Conservation (phyloP, 306 rosid species). For the Cicer arietinum region DNA sequence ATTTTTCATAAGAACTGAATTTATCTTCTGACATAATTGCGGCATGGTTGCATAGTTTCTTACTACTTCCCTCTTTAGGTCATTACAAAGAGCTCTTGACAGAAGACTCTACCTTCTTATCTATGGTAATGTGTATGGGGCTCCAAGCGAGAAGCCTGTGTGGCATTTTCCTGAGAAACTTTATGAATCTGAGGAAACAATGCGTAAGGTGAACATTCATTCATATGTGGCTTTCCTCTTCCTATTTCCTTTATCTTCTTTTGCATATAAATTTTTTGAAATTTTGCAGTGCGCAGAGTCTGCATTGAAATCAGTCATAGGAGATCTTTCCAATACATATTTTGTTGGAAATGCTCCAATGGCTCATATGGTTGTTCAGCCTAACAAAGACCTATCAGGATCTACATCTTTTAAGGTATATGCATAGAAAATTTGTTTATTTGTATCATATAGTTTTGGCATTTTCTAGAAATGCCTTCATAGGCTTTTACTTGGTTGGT, state of each 20-base stretch:
- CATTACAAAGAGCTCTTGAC: constrained; percentile 90
- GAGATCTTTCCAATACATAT: constrained; percentile 80
- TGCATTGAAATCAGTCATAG: constrained; percentile 72
- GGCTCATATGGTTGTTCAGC: constrained; percentile 68
- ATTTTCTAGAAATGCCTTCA: constrained; percentile 15
- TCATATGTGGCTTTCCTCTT: constrained; percentile 27
- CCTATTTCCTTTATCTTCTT: constrained; percentile 11
- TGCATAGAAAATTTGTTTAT: constrained; percentile 17
- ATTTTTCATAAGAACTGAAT: constrained; percentile 3
- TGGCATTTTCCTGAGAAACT: constrained; percentile 91
- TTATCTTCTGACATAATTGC: constrained; percentile 28
- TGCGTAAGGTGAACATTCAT: constrained; percentile 60
- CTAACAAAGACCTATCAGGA: constrained; percentile 50
- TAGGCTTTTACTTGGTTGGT: neutral
- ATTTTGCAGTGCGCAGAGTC: constrained; percentile 83
- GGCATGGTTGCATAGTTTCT: neutral
- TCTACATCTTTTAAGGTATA: constrained; percentile 69
- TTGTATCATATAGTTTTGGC: constrained; percentile 1
- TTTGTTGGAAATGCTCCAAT: constrained; percentile 97
- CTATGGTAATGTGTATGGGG: constrained; percentile 58
- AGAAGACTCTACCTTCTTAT: constrained; percentile 84
- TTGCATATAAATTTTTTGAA: constrained; percentile 4
- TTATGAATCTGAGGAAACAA: constrained; percentile 77
- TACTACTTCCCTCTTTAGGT: constrained; percentile 55
- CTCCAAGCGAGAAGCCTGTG: constrained; percentile 60